phyloP scores from a whole-genome alignment of 768 basidiomycete genomes.

The Phylloporus sp. region DNA sequence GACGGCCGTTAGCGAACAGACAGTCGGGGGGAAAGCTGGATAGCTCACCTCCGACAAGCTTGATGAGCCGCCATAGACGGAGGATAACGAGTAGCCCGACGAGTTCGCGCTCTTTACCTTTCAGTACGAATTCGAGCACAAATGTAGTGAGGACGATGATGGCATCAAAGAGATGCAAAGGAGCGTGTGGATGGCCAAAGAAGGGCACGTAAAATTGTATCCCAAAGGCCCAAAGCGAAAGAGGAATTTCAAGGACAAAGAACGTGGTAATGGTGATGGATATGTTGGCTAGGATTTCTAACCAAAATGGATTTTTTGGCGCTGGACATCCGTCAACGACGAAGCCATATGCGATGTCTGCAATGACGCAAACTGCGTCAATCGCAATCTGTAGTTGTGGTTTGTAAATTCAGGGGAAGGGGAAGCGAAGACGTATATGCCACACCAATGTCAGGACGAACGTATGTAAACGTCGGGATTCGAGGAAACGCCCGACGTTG shows the following conservation, averaged over 20 bases:
- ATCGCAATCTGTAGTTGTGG: slow-evolving; percentile 43
- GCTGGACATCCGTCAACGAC: slow-evolving; percentile 47
- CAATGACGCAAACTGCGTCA: slow-evolving; percentile 67
- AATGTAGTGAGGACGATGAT: slow-evolving; percentile 69
- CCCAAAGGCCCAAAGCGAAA: slow-evolving; percentile 65
- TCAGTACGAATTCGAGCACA: slow-evolving; percentile 62
- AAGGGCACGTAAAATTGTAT: slow-evolving; percentile 57
- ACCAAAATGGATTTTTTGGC: slow-evolving; percentile 52
- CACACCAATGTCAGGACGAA: slow-evolving; percentile 55
- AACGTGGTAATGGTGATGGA: slow-evolving; percentile 65
- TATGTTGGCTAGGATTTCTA: slow-evolving; percentile 54
- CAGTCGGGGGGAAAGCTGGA: background rate
- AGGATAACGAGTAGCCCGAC: slow-evolving; percentile 65
- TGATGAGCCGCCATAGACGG: slow-evolving; percentile 77
- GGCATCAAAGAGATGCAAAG: slow-evolving; percentile 72
- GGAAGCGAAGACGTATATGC: slow-evolving; percentile 23
- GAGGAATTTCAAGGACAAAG: slow-evolving; percentile 75
- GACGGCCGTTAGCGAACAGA: background rate
- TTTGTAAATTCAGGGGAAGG: slow-evolving; percentile 7
- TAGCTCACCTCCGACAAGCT: slow-evolving; percentile 55
- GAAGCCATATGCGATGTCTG: slow-evolving; percentile 65
- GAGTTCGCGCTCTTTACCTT: slow-evolving; percentile 65
- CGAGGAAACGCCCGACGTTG: slow-evolving; percentile 44
- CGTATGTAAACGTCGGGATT: slow-evolving; percentile 50
- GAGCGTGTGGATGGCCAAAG: slow-evolving; percentile 46